Evolutionary conservation across 495 filamentous ascomycete genomes (phyloP), one percentile per base, ranked within the genome.

Genomic region (Podospora australis): DNA sequence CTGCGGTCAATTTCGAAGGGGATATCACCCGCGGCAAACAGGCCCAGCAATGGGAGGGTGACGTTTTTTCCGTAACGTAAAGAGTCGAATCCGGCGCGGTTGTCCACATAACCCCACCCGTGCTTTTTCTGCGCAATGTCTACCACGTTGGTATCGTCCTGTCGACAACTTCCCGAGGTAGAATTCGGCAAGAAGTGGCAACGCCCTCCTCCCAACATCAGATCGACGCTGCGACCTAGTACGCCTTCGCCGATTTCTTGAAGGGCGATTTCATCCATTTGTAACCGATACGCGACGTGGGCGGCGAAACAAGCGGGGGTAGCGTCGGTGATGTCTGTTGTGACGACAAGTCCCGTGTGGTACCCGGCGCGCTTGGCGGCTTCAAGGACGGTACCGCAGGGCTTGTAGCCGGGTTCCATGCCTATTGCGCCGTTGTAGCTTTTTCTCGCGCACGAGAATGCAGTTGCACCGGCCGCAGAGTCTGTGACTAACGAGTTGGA

Each of bases 351-450:
- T 6, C 94, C 92, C 1, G 92, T 98, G 68, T 82, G 83, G 55
- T 96, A 96, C 1, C 92, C 92, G 1, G 83, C 85, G 59, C 82
- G 75, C 67, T 96, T 90, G 43, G 92, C 92, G 1, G 92, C 92
- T 70, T 98, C 92, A 20, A 98, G 77, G 2, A 98, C 87, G 2
- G 89, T 96, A 3, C 91, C 94, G 60, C 92, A 98, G 1, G 92
- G 89, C 2, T 78, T 78, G 59, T 83, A 81, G 61, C 91, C 82
- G 0, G 90, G 90, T 11, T 91, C 73, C 55, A 94, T 84, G 13
- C 89, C 85, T 54, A 98, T 97, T 44, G 92, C 92, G 13, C 87
- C 88, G 62, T 98, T 98, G 67, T 97, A 98, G 64, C 82, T 92
- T 76, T 98, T 98, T 54, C 71, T 60, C 6, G 82, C 88, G 54